phyloP scores from a whole-genome alignment of 352 stramenopile species.

The Phytophthora citrophthora region DNA sequence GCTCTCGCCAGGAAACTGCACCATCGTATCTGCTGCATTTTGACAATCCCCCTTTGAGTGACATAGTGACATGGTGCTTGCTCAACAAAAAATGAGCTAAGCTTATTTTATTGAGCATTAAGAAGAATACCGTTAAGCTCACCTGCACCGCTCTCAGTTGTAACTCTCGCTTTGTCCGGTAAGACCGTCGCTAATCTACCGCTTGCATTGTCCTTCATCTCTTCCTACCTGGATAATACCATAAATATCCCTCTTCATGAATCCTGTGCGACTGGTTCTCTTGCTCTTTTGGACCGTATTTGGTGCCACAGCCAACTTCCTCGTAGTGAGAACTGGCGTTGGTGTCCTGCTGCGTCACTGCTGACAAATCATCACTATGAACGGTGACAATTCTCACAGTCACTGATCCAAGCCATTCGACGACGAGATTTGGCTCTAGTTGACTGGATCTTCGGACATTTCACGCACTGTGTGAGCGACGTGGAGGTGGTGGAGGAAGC shows the following conservation, averaged over 20 bases:
- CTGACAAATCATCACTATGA: slow-evolving; percentile 6
- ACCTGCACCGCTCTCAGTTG: too few relatives aligned
- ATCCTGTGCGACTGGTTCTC: too few relatives aligned
- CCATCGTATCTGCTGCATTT: not conserved
- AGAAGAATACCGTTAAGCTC: too few relatives aligned
- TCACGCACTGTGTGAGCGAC: slow-evolving; percentile 7
- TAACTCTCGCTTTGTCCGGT: not conserved
- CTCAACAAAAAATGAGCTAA: too few relatives aligned
- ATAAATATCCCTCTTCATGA: too few relatives aligned
- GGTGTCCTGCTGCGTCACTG: slow-evolving; percentile 3
- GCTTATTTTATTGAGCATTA: too few relatives aligned
- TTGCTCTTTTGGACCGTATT: not conserved
- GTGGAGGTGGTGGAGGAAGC: slow-evolving; percentile 12
- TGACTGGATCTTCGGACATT: slow-evolving; percentile 11
- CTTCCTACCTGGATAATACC: too few relatives aligned
- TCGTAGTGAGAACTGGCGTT: not conserved
- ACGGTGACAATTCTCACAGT: slow-evolving; percentile 9
- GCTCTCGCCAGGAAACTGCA: slow-evolving; percentile 10
- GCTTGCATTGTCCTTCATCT: too few relatives aligned
- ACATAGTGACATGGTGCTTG: slow-evolving; percentile 11
- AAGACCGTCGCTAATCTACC: too few relatives aligned
- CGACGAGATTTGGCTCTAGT: slow-evolving; percentile 2
- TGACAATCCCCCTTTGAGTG: slow-evolving; percentile 11
- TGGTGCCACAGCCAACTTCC: too few relatives aligned
- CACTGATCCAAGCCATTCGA: slow-evolving; percentile 10